Percentiles rank a stretch among this genome's conserved stretches.
Conservation (phyloP, 768 basidiomycete genomes). For the Tricholoma sp. region DNA sequence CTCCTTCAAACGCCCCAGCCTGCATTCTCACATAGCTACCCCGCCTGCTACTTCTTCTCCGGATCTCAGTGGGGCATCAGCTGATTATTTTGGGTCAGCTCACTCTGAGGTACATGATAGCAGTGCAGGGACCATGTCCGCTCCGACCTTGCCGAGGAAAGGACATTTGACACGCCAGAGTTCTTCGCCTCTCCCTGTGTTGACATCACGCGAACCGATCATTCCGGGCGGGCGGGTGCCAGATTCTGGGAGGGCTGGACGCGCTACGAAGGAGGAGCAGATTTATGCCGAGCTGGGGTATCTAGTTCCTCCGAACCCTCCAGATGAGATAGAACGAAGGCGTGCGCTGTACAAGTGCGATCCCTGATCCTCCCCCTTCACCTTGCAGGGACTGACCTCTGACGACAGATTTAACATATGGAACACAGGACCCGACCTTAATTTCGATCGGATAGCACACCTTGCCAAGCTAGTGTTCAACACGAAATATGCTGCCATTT, state of each 20-base stretch:
- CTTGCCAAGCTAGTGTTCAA: slow-evolving; percentile 91
- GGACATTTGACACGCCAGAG: slow-evolving; percentile 56
- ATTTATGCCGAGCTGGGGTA: slow-evolving; percentile 62
- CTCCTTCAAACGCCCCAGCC: too few relatives aligned
- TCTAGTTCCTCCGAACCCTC: slow-evolving; percentile 77
- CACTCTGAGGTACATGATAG: background rate
- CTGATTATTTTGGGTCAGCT: slow-evolving; percentile 12
- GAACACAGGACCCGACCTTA: slow-evolving; percentile 79
- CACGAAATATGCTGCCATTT: slow-evolving; percentile 79
- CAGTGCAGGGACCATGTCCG: slow-evolving; percentile 24
- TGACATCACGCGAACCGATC: slow-evolving; percentile 28
- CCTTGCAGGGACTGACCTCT: slow-evolving; percentile 1
- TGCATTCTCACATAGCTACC: background rate
- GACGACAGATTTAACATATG: slow-evolving; percentile 81
- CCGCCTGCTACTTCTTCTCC: slow-evolving; percentile 8
- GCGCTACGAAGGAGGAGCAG: slow-evolving; percentile 61
- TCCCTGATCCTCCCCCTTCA: background rate
- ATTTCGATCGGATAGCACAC: slow-evolving; percentile 93
- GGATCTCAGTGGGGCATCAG: background rate
- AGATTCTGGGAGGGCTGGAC: slow-evolving; percentile 34
- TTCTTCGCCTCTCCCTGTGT: slow-evolving; percentile 56
- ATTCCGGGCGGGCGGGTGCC: slow-evolving; percentile 27
- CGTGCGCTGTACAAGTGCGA: slow-evolving; percentile 81
- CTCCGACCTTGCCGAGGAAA: slow-evolving; percentile 46
- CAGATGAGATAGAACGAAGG: slow-evolving; percentile 76